These are phyloP conservation scores for Nissolia schottii DNA, from an alignment of 306 rosid genomes.

Conservation along the genomic window DNA sequence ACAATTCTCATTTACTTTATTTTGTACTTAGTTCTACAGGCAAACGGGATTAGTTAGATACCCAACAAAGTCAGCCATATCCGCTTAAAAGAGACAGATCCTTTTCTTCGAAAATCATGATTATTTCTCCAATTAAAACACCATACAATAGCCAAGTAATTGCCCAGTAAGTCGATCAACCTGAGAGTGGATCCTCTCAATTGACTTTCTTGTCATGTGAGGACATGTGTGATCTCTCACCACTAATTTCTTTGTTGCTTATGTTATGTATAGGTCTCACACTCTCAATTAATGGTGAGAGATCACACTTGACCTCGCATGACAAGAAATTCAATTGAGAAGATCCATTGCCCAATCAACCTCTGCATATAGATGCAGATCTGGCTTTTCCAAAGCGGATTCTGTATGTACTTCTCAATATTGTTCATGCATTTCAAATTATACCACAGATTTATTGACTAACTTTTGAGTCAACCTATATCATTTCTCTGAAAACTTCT, in stretches of 20 bases:
- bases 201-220: no score
- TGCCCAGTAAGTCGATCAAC: background rate
- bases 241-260: no score
- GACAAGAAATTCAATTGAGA: no score
- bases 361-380: background rate
- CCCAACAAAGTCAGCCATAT: background rate
- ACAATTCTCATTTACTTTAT: background rate
- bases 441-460: background rate
- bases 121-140: background rate
- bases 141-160: background rate
- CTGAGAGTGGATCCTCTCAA: no score
- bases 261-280: no score
- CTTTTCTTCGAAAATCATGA: background rate
- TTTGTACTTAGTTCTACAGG: background rate
- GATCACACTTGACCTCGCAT: no score
- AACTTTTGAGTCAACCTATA: background rate
- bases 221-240: no score
- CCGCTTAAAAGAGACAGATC: constrained; percentile 1
- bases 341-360: no score
- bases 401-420: background rate
- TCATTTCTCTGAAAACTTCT: background rate
- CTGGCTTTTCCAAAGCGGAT: background rate
- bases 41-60: background rate
- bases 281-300: no score
- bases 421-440: background rate